Percentiles rank a stretch among this genome's conserved stretches.
phyloP scores from a whole-genome alignment of 495 filamentous ascomycete genomes.

The Aspergillus panamensis region DNA sequence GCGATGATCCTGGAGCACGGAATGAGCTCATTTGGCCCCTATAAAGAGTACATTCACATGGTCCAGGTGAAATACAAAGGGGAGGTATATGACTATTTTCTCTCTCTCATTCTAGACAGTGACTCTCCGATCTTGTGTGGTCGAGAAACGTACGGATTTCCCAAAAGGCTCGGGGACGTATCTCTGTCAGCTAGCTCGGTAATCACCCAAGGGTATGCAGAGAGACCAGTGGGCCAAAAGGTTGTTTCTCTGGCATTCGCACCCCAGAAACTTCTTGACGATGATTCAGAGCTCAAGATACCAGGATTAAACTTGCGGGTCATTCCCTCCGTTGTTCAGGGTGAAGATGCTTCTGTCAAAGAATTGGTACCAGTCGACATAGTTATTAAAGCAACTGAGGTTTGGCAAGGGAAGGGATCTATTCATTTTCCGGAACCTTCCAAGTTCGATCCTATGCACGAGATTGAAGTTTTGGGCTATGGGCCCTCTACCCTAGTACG shows the following conservation, averaged over 20 bases:
- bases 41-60: not conserved
- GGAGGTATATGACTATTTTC: not conserved
- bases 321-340: not conserved
- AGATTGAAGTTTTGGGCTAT: not conserved
- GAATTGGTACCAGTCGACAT: not conserved
- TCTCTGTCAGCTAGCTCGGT: not conserved
- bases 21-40: not conserved
- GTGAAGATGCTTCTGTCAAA: not conserved
- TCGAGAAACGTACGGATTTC: not conserved
- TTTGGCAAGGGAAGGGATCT: not conserved
- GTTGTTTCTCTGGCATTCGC: not conserved
- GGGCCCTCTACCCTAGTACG: not conserved
- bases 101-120: not conserved
- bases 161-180: not conserved
- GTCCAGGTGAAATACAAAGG: not conserved
- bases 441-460: not conserved
- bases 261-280: not conserved
- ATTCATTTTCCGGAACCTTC: not conserved
- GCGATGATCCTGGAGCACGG: not conserved
- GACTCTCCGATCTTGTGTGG: not conserved
- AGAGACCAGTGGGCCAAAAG: not conserved
- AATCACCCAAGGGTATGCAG: not conserved
- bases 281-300: not conserved
- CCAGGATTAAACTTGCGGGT: not conserved
- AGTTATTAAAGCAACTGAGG: not conserved